Evolutionary conservation across 371 early-diverging fungal genomes (phyloP), one percentile per base, ranked within the genome.

Genomic region (Apophysomyces sp.): DNA sequence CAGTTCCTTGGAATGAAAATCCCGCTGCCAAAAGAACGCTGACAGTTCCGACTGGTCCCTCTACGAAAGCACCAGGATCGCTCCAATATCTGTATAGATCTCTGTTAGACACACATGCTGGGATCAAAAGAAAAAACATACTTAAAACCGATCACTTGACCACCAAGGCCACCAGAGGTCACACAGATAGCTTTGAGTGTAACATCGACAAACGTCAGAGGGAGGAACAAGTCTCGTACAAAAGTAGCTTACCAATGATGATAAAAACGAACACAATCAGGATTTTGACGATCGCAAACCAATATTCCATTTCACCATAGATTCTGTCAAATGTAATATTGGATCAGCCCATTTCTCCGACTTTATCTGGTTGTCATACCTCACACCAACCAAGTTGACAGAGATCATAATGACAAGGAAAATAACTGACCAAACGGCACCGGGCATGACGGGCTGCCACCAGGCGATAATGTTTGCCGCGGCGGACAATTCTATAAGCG

Each of bases 1-100:
- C 92, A 2, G 92, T 91, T 18, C 95, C 95, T 44, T 92, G 91
- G 76, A 92, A 93, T 15, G 90, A 84, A 65, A 91, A 95, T 62
- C 91, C 93, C n/a, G 89, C 90, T 37, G 89, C 69, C 36, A 92
- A 69, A 68, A 91, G 81, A 27, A 90, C 86, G 58, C 82, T 79
- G 34, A 92, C 63, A 28, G 90, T 77, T 21, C 89, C 91, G 18
- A 90, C 68, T 24, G 86, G 88, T 53, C 88, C 86, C 39, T 84
- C 85, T 57, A 87, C 86, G 52, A 93, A 92, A 0, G 92, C 90
- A 15, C 91, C 94, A 12, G 82, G 83, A 57, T 86, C 72, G 3
- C 65, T 65, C 92, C 92, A 95, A 67, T 91, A 88, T 2, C 75
- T 64, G 18, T 16, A 26, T 5, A 16, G 21, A 21, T 9, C n/a